Evolutionary conservation across 768 basidiomycete genomes (phyloP).

Genomic region (Tulasnella calospora): DNA sequence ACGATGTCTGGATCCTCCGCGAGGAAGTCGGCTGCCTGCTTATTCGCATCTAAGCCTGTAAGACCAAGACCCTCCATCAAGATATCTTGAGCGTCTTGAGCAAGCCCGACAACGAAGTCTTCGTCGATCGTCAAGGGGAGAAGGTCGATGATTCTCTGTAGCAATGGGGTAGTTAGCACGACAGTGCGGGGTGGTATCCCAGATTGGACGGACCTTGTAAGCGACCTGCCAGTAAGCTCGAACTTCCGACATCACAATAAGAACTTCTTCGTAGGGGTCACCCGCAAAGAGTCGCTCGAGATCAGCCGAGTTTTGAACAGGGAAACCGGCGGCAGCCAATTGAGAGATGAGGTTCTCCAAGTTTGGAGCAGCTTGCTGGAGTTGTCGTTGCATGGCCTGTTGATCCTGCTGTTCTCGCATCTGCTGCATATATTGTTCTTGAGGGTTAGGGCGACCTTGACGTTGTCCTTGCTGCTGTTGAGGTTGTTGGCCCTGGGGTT

Average conservation of each 20-base stretch:
- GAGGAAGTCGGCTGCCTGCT: conserved; percentile 38
- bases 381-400: conserved; percentile 1
- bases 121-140: conserved; percentile 50
- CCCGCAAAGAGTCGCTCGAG: conserved; percentile 36
- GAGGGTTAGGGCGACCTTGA: neutral
- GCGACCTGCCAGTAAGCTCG: conserved; percentile 55
- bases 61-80: conserved; percentile 41
- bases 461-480: neutral
- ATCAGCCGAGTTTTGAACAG: conserved; percentile 29
- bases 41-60: conserved; percentile 28
- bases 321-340: conserved; percentile 20
- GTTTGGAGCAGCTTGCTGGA: conserved; percentile 5
- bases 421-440: conserved; percentile 1
- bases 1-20: conserved; percentile 45
- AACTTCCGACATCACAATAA: conserved; percentile 52
- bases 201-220: conserved; percentile 43
- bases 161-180: neutral
- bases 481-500: neutral
- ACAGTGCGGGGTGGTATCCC: neutral
- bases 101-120: conserved; percentile 43
- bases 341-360: conserved; percentile 19
- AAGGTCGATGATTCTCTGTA: conserved; percentile 53
- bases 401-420: neutral
- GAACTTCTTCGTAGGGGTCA: conserved; percentile 44
- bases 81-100: conserved; percentile 35